These are phyloP conservation scores for Lachancea quebecensis DNA, from an alignment of 805 yeast genomes.

Conservation along the genomic window DNA sequence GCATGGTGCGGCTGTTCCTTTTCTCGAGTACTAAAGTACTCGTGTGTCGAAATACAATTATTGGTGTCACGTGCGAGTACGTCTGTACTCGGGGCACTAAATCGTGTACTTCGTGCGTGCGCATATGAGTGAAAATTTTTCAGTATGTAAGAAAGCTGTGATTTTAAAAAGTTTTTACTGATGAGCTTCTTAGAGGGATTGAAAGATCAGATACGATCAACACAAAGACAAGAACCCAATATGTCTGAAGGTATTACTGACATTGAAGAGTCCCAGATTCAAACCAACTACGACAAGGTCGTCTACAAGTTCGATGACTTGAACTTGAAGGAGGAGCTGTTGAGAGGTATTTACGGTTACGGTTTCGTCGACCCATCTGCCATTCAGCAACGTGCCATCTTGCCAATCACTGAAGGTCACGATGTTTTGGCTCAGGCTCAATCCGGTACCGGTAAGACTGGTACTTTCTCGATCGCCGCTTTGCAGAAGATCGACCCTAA, in stretches of 20 bases:
- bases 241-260: slow-evolving; percentile 64
- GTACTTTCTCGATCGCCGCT: slow-evolving; percentile 87
- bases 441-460: slow-evolving; percentile 99
- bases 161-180: neutral
- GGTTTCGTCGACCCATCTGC: slow-evolving; percentile 97
- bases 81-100: slow-evolving; percentile 4
- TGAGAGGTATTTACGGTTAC: slow-evolving; percentile 70
- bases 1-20: neutral
- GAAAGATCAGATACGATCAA: neutral
- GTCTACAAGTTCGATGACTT: slow-evolving; percentile 70
- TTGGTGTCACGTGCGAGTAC: neutral
- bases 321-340: slow-evolving; percentile 57
- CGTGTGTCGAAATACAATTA: slow-evolving; percentile 1
- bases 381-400: slow-evolving; percentile 94
- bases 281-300: slow-evolving; percentile 94
- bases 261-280: slow-evolving; percentile 76
- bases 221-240: slow-evolving; percentile 10
- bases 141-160: neutral
- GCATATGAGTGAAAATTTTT: slow-evolving; percentile 3
- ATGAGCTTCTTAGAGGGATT: neutral
- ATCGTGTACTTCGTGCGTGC: neutral
- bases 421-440: slow-evolving; percentile 98
- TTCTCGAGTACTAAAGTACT: neutral
- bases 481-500: slow-evolving; percentile 68
- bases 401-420: slow-evolving; percentile 89